Conservation (phyloP, 2,329 filamentous ascomycete genomes). For the Periglandula ipomoeae region DNA sequence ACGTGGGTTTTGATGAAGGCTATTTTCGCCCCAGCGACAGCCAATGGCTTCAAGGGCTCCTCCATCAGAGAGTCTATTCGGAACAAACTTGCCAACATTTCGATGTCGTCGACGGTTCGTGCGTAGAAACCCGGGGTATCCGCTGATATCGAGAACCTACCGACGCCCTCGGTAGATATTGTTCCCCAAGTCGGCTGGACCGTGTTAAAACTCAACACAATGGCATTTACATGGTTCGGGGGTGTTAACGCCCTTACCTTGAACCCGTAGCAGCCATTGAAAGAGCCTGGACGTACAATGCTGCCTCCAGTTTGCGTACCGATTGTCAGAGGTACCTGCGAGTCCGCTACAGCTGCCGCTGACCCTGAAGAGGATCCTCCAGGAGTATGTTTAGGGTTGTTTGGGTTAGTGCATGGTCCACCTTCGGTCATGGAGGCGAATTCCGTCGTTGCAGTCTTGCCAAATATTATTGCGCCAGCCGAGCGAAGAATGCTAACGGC, state of each 20-base stretch:
- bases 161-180: conserved; percentile 52
- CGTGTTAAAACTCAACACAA: neutral
- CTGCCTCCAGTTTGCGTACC: conserved; percentile 61
- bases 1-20: conserved; percentile 44
- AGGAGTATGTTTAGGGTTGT: conserved; percentile 54
- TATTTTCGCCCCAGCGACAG: conserved; percentile 41
- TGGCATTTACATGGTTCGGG: neutral
- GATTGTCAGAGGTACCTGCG: conserved; percentile 50
- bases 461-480: conserved; percentile 46
- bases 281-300: conserved; percentile 54
- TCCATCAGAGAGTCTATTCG: conserved; percentile 39
- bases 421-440: conserved; percentile 50
- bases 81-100: conserved; percentile 46
- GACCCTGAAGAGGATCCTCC: conserved; percentile 62
- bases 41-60: conserved; percentile 12
- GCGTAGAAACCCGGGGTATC: conserved; percentile 57
- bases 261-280: conserved; percentile 54
- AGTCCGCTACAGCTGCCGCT: conserved; percentile 55
- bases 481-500: conserved; percentile 41
- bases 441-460: conserved; percentile 48
- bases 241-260: conserved; percentile 27
- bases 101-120: conserved; percentile 47
- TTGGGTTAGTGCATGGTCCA: conserved; percentile 52
- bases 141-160: conserved; percentile 46
- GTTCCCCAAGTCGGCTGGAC: conserved; percentile 49